Evolutionary conservation across 768 basidiomycete species (phyloP).

Genomic region (Aureoboletus auriporus): DNA sequence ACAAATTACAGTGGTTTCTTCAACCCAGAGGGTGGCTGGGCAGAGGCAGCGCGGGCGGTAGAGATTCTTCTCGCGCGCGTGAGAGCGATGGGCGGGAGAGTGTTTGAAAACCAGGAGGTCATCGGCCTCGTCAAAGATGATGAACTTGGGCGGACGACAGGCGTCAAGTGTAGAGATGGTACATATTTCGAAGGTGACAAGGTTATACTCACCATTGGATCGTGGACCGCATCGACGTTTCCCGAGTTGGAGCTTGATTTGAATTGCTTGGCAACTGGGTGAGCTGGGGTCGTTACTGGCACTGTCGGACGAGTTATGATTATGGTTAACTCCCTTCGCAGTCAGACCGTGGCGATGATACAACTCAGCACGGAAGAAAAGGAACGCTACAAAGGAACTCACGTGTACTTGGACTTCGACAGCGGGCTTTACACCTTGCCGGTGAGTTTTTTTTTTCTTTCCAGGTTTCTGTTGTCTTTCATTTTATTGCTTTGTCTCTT

Average conservation of each 20-base stretch:
- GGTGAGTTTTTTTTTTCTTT: conserved; percentile 38
- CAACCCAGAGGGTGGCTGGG: conserved; percentile 85
- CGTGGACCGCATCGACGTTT: conserved; percentile 84
- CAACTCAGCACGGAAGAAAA: conserved; percentile 73
- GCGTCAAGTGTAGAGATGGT: conserved; percentile 63
- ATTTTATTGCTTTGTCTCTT: not conserved
- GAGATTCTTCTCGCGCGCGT: conserved; percentile 52
- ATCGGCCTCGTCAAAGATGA: conserved; percentile 38
- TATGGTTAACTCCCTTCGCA: conserved; percentile 25
- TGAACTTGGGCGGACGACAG: conserved; percentile 43
- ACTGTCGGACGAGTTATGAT: not conserved
- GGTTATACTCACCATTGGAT: conserved; percentile 70
- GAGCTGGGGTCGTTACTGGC: not conserved
- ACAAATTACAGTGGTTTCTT: conserved; percentile 49
- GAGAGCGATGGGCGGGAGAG: conserved; percentile 50
- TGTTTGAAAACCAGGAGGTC: conserved; percentile 58
- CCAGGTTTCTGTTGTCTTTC: not conserved
- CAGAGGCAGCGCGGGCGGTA: conserved; percentile 67
- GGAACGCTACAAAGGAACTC: conserved; percentile 51
- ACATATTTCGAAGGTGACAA: conserved; percentile 49
- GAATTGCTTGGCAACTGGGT: conserved; percentile 80
- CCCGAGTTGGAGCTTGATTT: conserved; percentile 49
- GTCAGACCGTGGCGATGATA: conserved; percentile 76
- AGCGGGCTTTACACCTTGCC: conserved; percentile 84
- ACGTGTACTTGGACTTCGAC: conserved; percentile 68